Evolutionary conservation across 2,329 filamentous ascomycete species (phyloP).

Genomic region (Xylaria sp.): DNA sequence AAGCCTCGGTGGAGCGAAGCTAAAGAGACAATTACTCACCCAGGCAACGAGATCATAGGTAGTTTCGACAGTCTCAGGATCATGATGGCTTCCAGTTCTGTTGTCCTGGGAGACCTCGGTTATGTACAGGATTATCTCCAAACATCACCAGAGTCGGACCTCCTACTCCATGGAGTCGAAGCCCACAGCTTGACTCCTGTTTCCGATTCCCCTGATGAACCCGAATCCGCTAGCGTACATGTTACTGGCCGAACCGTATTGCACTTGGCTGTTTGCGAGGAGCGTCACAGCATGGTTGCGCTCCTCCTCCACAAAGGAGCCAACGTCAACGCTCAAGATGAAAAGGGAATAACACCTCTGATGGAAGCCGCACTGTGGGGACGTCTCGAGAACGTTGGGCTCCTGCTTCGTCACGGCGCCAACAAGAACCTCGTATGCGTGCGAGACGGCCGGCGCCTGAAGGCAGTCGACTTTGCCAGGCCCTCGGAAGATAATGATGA

Average conservation of each 20-base stretch:
- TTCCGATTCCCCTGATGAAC: too few relatives aligned
- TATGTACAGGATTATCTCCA: too few relatives aligned
- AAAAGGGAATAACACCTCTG: slow-evolving; percentile 4
- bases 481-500: not conserved
- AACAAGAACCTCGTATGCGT: not conserved
- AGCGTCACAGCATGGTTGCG: slow-evolving; percentile 1
- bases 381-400: not conserved
- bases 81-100: too few relatives aligned
- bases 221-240: too few relatives aligned
- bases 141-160: too few relatives aligned
- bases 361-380: slow-evolving; percentile 5
- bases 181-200: too few relatives aligned
- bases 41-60: too few relatives aligned
- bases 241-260: not conserved
- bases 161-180: too few relatives aligned
- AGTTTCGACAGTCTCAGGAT: too few relatives aligned
- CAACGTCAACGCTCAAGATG: slow-evolving; percentile 1
- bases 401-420: slow-evolving; percentile 6
- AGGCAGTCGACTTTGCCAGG: slow-evolving; percentile 4
- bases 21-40: too few relatives aligned
- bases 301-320: slow-evolving; percentile 6
- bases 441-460: not conserved
- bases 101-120: too few relatives aligned
- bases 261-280: slow-evolving; percentile 6
- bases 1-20: too few relatives aligned